Evolutionary conservation across 2,329 filamentous ascomycete species (phyloP).

Genomic region (Pseudomassariella vexata): DNA sequence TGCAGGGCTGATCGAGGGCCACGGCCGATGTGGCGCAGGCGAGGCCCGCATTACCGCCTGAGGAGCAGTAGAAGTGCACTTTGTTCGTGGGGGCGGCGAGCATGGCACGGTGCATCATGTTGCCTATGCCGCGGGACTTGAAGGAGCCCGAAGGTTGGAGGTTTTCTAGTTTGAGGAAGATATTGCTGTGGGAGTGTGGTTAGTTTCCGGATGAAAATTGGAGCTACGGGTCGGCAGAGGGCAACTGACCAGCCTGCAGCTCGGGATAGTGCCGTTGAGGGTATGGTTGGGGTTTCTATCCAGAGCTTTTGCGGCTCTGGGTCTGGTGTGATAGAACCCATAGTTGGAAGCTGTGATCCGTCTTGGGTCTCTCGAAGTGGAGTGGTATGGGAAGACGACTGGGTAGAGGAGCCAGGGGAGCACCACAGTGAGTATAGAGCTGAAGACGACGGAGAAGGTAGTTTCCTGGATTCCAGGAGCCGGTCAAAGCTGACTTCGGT

Average conservation of each 20-base stretch:
- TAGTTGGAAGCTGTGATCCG: slow-evolving; percentile 14
- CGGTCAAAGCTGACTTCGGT: too few relatives aligned
- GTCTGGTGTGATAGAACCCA: slow-evolving; percentile 34
- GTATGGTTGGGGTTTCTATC: slow-evolving; percentile 66
- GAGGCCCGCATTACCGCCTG: slow-evolving; percentile 79
- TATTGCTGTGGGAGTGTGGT: slow-evolving; percentile 45
- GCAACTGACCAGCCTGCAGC: slow-evolving; percentile 62
- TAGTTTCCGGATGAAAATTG: background rate
- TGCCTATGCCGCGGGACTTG: slow-evolving; percentile 74
- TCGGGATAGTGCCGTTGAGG: slow-evolving; percentile 60
- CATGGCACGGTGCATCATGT: slow-evolving; percentile 51
- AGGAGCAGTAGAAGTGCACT: slow-evolving; percentile 72
- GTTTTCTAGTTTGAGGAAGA: slow-evolving; percentile 82
- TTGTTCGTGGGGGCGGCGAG: slow-evolving; percentile 24
- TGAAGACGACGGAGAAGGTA: too few relatives aligned
- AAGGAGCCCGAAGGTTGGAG: slow-evolving; percentile 81
- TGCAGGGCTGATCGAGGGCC: slow-evolving; percentile 58
- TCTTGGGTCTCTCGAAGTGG: too few relatives aligned
- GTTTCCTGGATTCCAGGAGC: too few relatives aligned
- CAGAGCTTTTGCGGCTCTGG: slow-evolving; percentile 48
- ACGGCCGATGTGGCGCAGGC: slow-evolving; percentile 71
- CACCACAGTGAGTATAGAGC: too few relatives aligned
- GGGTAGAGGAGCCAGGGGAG: too few relatives aligned
- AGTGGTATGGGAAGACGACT: too few relatives aligned
- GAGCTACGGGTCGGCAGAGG: background rate